Evolutionary conservation across 257 asterid species (phyloP).

Genomic region (Nicotiana paniculata): DNA sequence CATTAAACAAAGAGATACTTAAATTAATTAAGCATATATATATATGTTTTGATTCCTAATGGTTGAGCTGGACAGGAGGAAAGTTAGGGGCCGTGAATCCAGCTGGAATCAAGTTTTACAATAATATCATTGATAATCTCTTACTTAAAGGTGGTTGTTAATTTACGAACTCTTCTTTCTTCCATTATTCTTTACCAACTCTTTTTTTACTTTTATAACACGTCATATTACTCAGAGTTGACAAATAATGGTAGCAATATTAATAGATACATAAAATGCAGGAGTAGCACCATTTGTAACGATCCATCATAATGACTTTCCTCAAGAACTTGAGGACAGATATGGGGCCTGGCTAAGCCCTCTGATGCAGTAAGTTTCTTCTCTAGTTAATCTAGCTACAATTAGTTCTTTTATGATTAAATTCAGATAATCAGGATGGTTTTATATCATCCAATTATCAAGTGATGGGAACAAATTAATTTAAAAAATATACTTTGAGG

Average conservation of each 20-base stretch:
- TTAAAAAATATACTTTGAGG: too few species aligned
- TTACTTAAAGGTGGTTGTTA: slow-evolving; percentile 37
- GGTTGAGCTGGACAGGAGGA: slow-evolving; percentile 35
- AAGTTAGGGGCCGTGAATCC: slow-evolving; percentile 44
- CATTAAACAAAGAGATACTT: neutral
- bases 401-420: too few species aligned
- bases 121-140: slow-evolving; percentile 47
- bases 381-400: neutral
- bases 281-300: slow-evolving; percentile 37
- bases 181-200: neutral
- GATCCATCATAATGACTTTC: slow-evolving; percentile 23
- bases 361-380: slow-evolving; percentile 13
- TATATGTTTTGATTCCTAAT: neutral
- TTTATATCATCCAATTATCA: too few species aligned
- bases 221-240: neutral
- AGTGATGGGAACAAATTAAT: too few species aligned
- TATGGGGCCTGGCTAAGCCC: slow-evolving; percentile 33
- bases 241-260: neutral
- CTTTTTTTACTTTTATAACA: neutral
- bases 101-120: slow-evolving; percentile 45
- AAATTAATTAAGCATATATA: neutral
- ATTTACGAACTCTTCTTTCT: neutral
- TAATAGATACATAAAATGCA: neutral
- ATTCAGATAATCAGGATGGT: too few species aligned
- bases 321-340: slow-evolving; percentile 23